Percentiles rank a stretch among this genome's conserved stretches.
Conservation (phyloP, 1,139 yeast species). For the Keqinozyma sinolaborantium region DNA sequence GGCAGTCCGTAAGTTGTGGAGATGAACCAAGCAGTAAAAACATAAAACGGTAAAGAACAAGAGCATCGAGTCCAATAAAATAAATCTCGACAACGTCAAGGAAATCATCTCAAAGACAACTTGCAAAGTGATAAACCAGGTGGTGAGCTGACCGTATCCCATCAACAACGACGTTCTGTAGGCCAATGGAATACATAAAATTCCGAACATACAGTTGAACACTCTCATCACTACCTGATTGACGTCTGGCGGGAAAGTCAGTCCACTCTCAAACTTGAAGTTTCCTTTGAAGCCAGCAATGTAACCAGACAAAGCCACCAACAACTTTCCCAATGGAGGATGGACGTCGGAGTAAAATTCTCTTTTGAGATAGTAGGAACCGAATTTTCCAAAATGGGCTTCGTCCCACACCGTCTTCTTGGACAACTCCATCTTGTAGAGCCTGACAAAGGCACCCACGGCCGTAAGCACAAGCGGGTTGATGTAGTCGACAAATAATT, state of each 20-base stretch:
- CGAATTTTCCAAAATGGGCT: conserved; percentile 88
- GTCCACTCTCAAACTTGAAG: conserved; percentile 91
- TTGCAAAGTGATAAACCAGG: conserved; percentile 87
- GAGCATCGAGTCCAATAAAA: conserved; percentile 93
- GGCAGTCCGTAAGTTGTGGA: conserved; percentile 44
- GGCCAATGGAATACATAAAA: conserved; percentile 89
- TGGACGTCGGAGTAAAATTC: conserved; percentile 97
- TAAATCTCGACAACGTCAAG: conserved; percentile 87
- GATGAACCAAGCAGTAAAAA: conserved; percentile 51
- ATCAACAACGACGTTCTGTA: conserved; percentile 87
- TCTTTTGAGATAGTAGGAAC: conserved; percentile 87
- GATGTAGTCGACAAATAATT: conserved; percentile 16
- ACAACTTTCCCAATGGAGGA: conserved; percentile 97
- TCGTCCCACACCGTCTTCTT: conserved; percentile 81
- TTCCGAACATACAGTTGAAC: conserved; percentile 88
- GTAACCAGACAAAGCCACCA: conserved; percentile 91
- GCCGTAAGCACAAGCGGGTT: conserved; percentile 45
- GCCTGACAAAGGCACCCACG: conserved; percentile 63
- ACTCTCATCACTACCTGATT: conserved; percentile 90
- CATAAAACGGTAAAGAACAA: conserved; percentile 69
- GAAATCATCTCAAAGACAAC: conserved; percentile 84
- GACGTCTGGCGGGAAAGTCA: conserved; percentile 77
- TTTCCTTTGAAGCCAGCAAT: conserved; percentile 94
- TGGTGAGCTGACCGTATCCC: conserved; percentile 75
- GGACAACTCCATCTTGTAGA: conserved; percentile 61